Conservation (phyloP, 176 grass and related monocot genomes). For the Olyra latifolia region DNA sequence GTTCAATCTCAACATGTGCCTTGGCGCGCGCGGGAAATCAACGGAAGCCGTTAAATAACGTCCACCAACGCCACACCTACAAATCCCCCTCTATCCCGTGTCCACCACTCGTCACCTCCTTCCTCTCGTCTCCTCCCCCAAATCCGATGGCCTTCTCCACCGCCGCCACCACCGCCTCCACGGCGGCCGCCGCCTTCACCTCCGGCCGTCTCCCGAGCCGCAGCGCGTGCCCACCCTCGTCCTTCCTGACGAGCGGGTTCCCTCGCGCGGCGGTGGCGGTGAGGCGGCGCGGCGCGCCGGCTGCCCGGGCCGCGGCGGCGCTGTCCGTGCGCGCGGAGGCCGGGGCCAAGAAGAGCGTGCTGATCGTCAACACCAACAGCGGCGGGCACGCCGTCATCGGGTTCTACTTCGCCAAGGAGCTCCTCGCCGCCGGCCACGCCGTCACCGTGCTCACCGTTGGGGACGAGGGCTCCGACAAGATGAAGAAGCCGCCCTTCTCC, state of each 20-base stretch:
- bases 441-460: conserved; percentile 94
- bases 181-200: neutral
- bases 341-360: conserved; percentile 65
- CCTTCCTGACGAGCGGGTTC: neutral
- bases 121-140: neutral
- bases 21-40: neutral
- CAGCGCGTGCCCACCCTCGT: neutral
- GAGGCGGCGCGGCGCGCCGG: neutral
- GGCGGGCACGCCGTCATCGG: conserved; percentile 91
- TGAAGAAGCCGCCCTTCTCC: conserved; percentile 93
- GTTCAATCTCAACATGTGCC: neutral
- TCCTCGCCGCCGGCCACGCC: conserved; percentile 62
- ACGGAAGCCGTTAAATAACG: conserved; percentile 20
- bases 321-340: conserved; percentile 22
- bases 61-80: neutral
- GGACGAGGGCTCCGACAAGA: conserved; percentile 81
- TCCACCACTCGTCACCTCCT: conserved; percentile 34
- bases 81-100: conserved; percentile 11
- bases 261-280: neutral
- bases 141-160: conserved; percentile 25
- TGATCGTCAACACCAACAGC: conserved; percentile 73
- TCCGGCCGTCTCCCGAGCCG: neutral
- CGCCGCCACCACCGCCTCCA: neutral
- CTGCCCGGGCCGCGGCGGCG: neutral
- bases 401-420: conserved; percentile 79